Conservation (phyloP, 2,329 filamentous ascomycete genomes). For the Cryphonectria radicalis region DNA sequence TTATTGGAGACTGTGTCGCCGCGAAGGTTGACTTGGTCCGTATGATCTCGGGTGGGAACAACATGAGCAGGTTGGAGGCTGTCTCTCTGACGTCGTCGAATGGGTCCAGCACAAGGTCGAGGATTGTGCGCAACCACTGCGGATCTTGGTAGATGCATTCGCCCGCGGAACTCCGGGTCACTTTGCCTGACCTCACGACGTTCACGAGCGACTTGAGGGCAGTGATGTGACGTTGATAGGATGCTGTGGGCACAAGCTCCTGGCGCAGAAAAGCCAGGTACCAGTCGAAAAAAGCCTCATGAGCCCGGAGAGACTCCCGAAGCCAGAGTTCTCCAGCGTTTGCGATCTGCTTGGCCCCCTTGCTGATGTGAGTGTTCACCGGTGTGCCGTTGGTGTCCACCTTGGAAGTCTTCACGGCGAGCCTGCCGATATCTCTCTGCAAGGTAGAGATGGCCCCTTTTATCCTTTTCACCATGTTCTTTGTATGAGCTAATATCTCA, state of each 20-base stretch:
- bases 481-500: constrained; percentile 74
- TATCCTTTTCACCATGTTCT: constrained; percentile 77
- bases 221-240: constrained; percentile 88
- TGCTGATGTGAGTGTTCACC: constrained; percentile 22
- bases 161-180: constrained; percentile 38
- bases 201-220: constrained; percentile 72
- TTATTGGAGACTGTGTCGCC: constrained; percentile 24
- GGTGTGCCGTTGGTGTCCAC: constrained; percentile 1
- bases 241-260: constrained; percentile 79
- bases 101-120: constrained; percentile 83
- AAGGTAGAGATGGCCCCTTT: constrained; percentile 67
- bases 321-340: constrained; percentile 33
- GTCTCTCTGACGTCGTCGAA: constrained; percentile 86
- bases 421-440: constrained; percentile 48
- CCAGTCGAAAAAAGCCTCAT: constrained; percentile 71
- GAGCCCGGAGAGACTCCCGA: constrained; percentile 50
- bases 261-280: constrained; percentile 72
- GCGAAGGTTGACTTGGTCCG: constrained; percentile 30
- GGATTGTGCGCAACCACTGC: constrained; percentile 64
- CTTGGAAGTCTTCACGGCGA: constrained; percentile 30
- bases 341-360: constrained; percentile 22
- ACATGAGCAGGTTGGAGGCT: constrained; percentile 55
- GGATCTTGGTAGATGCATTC: constrained; percentile 43
- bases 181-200: constrained; percentile 72
- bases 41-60: constrained; percentile 49